phyloP scores from a whole-genome alignment of 306 rosid genomes.

The Luffa aegyptiaca region DNA sequence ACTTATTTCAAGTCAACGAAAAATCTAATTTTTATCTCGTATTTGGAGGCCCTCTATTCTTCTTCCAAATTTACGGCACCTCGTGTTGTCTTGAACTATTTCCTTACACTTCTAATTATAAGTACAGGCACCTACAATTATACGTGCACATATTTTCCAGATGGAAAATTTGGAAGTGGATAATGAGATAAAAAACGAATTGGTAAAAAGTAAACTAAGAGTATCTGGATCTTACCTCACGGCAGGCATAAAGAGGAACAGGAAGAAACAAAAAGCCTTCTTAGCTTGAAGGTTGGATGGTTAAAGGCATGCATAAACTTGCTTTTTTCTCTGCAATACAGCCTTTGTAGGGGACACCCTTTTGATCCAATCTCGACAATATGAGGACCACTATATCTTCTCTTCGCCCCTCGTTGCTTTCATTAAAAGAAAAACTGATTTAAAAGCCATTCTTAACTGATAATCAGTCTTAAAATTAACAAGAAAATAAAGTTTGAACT shows the following conservation, averaged over 20 bases:
- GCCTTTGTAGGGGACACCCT: conserved; percentile 8
- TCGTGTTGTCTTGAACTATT: too few relatives aligned
- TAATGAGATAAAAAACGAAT: not conserved
- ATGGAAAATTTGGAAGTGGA: conserved; percentile 15
- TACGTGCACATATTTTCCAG: not conserved
- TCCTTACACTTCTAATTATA: not conserved
- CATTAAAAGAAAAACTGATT: not conserved
- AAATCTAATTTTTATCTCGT: not conserved
- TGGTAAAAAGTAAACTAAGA: not conserved
- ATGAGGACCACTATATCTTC: not conserved
- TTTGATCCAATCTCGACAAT: not conserved
- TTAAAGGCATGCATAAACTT: not conserved
- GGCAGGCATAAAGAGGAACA: conserved; percentile 5
- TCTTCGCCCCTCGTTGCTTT: not conserved
- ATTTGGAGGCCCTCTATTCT: not conserved
- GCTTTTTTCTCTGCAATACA: not conserved
- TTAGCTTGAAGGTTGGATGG: not conserved
- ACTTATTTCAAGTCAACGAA: not conserved
- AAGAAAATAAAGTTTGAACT: not conserved
- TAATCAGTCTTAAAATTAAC: not conserved
- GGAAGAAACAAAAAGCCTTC: not conserved
- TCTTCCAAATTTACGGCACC: not conserved
- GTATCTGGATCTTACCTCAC: not conserved
- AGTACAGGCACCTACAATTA: not conserved
- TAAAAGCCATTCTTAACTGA: not conserved